phyloP scores from a whole-genome alignment of 495 filamentous ascomycete genomes.

The Neurospora terricola region DNA sequence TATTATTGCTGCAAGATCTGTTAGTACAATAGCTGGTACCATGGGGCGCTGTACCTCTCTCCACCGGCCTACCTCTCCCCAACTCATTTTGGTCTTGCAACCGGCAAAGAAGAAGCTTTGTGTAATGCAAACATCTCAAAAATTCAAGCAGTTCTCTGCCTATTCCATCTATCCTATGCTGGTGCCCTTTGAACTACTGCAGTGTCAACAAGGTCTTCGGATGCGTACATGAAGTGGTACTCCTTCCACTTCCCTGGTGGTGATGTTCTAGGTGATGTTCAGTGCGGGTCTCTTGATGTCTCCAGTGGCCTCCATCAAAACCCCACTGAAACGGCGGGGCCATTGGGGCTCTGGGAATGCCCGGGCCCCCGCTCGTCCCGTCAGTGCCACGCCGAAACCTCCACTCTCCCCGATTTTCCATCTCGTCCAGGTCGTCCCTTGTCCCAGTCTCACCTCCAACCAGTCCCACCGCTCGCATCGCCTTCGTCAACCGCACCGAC shows the following conservation, averaged over 20 bases:
- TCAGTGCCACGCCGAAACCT: not conserved
- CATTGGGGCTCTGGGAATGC: not conserved
- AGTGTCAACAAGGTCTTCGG: not conserved
- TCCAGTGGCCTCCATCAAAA: not conserved
- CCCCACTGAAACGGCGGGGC: not conserved
- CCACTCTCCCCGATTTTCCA: not conserved
- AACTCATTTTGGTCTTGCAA: not conserved
- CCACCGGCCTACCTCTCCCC: not conserved
- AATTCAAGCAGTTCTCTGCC: not conserved
- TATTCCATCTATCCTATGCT: not conserved
- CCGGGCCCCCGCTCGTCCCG: not conserved
- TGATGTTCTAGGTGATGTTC: not conserved
- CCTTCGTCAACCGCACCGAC: not conserved
- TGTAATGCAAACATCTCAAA: not conserved
- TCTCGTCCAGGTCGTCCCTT: not conserved
- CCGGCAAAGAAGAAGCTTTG: not conserved
- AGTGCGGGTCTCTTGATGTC: not conserved
- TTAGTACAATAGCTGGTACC: not conserved
- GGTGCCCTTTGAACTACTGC: not conserved
- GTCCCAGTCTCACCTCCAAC: not conserved
- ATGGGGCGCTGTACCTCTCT: not conserved
- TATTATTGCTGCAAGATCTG: not conserved
- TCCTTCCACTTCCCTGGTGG: not conserved
- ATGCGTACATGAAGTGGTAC: not conserved
- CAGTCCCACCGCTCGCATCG: not conserved